Evolutionary conservation across 495 filamentous ascomycete genomes (phyloP), one percentile per base, ranked within the genome.

Genomic region (Poronia punctata): DNA sequence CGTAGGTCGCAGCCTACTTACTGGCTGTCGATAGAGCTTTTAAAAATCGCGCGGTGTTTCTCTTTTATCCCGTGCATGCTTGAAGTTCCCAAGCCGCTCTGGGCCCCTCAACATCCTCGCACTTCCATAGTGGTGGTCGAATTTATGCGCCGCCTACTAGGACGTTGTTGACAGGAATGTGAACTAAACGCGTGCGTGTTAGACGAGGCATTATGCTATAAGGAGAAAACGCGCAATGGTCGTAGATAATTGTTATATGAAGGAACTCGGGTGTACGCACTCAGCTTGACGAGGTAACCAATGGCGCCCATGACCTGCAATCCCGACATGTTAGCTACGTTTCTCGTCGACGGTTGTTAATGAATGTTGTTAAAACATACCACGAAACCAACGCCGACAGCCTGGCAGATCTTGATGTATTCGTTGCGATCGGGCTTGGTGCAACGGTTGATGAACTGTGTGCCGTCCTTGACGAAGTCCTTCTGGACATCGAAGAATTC

Each of bases 381-480:
- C 20, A 93, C 56, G 67, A 94, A 93, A 33, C 87, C 87, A 50
- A 94, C 82, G 50, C 90, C 92, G 45, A 98, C 92, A 45, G 92
- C 90, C 65, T 95, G 88, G 54, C 78, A 87, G 65, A 98, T 92
- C 71, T 92, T 88, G 56, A 94, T 76, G 70, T 95, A 97, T 56
- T 94, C 88, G 44, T 79, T 73, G 61, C 77, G 77, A 65, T 95
- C 88, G 53, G 88, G 85, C 70, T 90, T 90, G 35, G 80, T 84
- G 72, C 85, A 88, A 50, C 83, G 71, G 61, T 84, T 85, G 46
- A 89, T 67, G 64, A 90, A 90, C 44, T 80, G 76, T 19, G 80
- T 75, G 46, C 85, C 85, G 49, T 90, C 85, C 44, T 77, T 79
- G 48, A 90, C 50, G 61, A 90, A 90, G 58, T 88, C 82, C 63